Evolutionary conservation across 176 grass and related monocot genomes (phyloP).

Genomic region (Juncus inflexus): DNA sequence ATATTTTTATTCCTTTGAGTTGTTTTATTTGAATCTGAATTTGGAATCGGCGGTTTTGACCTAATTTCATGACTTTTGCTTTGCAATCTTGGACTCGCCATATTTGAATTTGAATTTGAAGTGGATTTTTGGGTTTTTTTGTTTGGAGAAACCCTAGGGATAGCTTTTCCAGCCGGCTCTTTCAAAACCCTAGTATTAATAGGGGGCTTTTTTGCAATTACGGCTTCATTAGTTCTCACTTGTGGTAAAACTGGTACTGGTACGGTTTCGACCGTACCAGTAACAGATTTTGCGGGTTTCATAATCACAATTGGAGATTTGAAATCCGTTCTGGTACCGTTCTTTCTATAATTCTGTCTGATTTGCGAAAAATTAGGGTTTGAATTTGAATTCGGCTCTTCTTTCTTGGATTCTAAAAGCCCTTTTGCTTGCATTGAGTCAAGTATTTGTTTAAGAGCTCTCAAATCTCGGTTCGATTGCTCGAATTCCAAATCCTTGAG

Average conservation of each 20-base stretch:
- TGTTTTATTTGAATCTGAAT: conserved; percentile 40
- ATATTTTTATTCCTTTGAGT: conserved; percentile 50
- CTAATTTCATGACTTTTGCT: conserved; percentile 55
- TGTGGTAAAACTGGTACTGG: conserved; percentile 46
- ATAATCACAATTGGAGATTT: conserved; percentile 94
- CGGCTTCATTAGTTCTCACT: conserved; percentile 35
- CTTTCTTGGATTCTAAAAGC: conserved; percentile 61
- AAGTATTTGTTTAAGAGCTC: conserved; percentile 82
- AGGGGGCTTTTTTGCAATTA: conserved; percentile 46
- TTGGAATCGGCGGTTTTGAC: conserved; percentile 48
- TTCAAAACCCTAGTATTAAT: conserved; percentile 22
- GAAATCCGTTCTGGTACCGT: conserved; percentile 31
- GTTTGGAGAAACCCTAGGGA: conserved; percentile 37
- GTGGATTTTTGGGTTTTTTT: conserved; percentile 48
- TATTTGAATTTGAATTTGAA: conserved; percentile 55
- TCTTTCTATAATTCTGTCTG: conserved; percentile 24
- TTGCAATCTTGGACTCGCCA: conserved; percentile 67
- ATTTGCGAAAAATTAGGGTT: conserved; percentile 10
- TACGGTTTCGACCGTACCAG: conserved; percentile 19
- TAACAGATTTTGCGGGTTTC: conserved; percentile 67
- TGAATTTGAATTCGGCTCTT: conserved; percentile 33
- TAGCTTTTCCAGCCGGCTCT: conserved; percentile 44
- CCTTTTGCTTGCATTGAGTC: conserved; percentile 94
- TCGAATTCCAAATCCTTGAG: conserved; percentile 88
- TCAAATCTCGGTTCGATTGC: conserved; percentile 69